phyloP scores from a whole-genome alignment of 768 basidiomycete species.

The Thelephora ganbajun region DNA sequence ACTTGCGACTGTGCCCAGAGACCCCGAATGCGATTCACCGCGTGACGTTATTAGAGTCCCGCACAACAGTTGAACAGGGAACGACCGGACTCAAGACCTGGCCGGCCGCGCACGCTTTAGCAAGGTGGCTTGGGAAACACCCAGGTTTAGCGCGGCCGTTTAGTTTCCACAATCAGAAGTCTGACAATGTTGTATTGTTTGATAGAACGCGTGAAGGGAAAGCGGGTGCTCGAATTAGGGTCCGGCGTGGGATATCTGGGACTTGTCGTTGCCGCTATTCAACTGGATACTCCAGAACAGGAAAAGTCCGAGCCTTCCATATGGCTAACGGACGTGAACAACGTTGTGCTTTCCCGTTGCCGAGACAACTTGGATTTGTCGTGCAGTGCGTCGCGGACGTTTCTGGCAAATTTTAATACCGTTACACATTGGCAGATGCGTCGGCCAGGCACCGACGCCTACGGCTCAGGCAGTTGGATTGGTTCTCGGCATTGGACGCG shows the following conservation, averaged over 20 bases:
- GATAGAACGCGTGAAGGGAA: slow-evolving; percentile 27
- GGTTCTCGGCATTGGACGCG: slow-evolving; percentile 42
- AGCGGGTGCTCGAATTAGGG: slow-evolving; percentile 57
- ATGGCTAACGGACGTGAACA: slow-evolving; percentile 53
- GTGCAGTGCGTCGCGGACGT: slow-evolving; percentile 41
- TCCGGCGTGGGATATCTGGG: slow-evolving; percentile 70
- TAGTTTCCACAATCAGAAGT: not conserved
- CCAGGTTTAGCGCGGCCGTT: slow-evolving; percentile 26
- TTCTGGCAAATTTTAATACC: not conserved
- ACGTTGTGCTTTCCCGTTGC: slow-evolving; percentile 48
- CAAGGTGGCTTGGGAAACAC: slow-evolving; percentile 42
- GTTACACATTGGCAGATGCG: slow-evolving; percentile 27
- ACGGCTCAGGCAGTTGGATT: slow-evolving; percentile 40
- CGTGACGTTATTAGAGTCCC: slow-evolving; percentile 59
- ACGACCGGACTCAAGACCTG: slow-evolving; percentile 76
- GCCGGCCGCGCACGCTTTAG: slow-evolving; percentile 56
- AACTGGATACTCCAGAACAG: slow-evolving; percentile 17
- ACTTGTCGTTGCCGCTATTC: slow-evolving; percentile 42
- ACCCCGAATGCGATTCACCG: slow-evolving; percentile 16
- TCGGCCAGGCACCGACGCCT: slow-evolving; percentile 37
- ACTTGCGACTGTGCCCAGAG: not conserved
- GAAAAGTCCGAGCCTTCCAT: slow-evolving; percentile 10
- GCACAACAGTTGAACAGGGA: slow-evolving; percentile 57
- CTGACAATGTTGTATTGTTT: not conserved
- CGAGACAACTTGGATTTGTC: slow-evolving; percentile 40